These are phyloP conservation scores for Hapsidospora chrysogenum DNA, from an alignment of 495 filamentous ascomycete species.

Conservation along the genomic window DNA sequence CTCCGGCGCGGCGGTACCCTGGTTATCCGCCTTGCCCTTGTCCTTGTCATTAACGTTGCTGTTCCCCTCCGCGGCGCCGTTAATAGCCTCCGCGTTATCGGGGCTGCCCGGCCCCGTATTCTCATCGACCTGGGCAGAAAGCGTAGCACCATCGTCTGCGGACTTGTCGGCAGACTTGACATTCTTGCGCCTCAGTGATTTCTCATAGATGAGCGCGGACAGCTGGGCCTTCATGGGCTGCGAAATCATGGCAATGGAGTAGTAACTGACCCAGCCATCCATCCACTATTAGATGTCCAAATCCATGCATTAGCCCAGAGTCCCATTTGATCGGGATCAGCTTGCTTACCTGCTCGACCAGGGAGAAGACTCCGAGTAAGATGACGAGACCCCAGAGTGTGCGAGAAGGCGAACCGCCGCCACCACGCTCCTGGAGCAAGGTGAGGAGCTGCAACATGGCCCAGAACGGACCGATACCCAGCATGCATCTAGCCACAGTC, in stretches of 20 bases:
- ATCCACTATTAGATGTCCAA: not conserved
- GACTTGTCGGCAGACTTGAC: slow-evolving; percentile 38
- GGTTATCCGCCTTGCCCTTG: slow-evolving; percentile 26
- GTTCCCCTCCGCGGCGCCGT: slow-evolving; percentile 8
- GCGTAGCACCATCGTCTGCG: slow-evolving; percentile 6
- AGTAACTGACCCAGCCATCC: slow-evolving; percentile 1
- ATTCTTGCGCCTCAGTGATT: slow-evolving; percentile 67
- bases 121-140: slow-evolving; percentile 7
- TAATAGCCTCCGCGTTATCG: slow-evolving; percentile 1
- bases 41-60: slow-evolving; percentile 30
- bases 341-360: not conserved
- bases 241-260: slow-evolving; percentile 24
- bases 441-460: slow-evolving; percentile 47
- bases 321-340: not conserved
- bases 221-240: slow-evolving; percentile 54
- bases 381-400: not conserved
- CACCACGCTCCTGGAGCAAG: not conserved
- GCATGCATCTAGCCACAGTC: slow-evolving; percentile 31
- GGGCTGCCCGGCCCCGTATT: slow-evolving; percentile 11
- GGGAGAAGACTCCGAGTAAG: not conserved
- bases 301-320: too few relatives aligned
- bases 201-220: slow-evolving; percentile 57
- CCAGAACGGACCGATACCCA: slow-evolving; percentile 54
- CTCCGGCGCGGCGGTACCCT: not conserved
- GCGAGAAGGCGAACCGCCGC: not conserved